Percentiles rank a stretch among this genome's conserved stretches.
phyloP scores from a whole-genome alignment of 345 rosid genomes.

The Anastatica hierochuntica region DNA sequence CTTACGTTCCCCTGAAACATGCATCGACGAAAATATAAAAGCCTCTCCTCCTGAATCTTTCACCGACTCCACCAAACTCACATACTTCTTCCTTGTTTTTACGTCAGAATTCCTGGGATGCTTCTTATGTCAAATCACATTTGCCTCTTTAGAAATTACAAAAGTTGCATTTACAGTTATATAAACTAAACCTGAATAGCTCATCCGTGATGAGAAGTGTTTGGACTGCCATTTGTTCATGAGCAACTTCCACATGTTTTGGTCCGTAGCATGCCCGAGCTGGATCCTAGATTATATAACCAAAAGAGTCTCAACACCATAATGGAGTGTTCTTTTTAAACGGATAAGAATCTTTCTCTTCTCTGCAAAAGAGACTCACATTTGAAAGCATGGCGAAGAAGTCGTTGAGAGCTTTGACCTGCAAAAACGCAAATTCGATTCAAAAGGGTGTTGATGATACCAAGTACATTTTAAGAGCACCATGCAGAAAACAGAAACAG shows the following conservation, averaged over 20 bases:
- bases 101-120: constrained; percentile 64
- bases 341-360: background rate
- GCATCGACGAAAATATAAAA: constrained; percentile 88
- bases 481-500: too few species aligned
- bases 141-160: too few species aligned
- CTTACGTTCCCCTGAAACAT: constrained; percentile 94
- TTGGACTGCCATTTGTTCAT: constrained; percentile 93
- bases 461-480: too few species aligned
- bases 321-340: background rate
- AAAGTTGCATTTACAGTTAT: background rate
- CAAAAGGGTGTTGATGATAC: too few species aligned
- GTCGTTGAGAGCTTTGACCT: constrained; percentile 85
- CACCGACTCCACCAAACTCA: constrained; percentile 63
- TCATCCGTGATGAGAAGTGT: constrained; percentile 89
- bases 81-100: constrained; percentile 51
- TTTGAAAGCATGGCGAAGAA: constrained; percentile 88
- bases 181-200: constrained; percentile 61
- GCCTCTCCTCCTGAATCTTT: constrained; percentile 67
- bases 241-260: constrained; percentile 93
- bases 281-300: constrained; percentile 37
- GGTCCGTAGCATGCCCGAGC: constrained; percentile 94
- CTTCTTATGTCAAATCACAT: too few species aligned
- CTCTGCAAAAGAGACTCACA: constrained; percentile 58
- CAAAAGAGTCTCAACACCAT: background rate
- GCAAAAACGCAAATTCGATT: constrained; percentile 12